phyloP scores from a whole-genome alignment of 2,329 filamentous ascomycete genomes.

The Neofusicoccum cordaticola region DNA sequence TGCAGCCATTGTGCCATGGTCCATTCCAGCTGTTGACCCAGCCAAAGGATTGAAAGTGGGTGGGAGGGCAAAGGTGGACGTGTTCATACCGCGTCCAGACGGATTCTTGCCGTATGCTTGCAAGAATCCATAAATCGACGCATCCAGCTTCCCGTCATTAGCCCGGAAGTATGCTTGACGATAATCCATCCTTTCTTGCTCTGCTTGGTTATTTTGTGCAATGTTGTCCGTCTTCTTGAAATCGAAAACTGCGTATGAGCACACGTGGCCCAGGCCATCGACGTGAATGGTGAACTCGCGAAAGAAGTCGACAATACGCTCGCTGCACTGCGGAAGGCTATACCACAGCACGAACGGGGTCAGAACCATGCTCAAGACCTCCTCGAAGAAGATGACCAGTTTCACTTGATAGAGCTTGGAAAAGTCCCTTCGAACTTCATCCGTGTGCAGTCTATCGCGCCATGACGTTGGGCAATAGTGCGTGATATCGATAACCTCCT shows the following conservation, averaged over 20 bases:
- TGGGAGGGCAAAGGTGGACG: conserved; percentile 7
- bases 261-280: conserved; percentile 92
- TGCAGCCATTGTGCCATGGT: background rate
- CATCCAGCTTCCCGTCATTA: conserved; percentile 98
- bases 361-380: conserved; percentile 86
- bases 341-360: conserved; percentile 87
- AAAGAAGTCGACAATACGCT: conserved; percentile 96
- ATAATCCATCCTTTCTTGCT: conserved; percentile 62
- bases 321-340: conserved; percentile 81
- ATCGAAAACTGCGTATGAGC: conserved; percentile 95
- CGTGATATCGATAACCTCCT: conserved; percentile 86
- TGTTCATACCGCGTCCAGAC: background rate
- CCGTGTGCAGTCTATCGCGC: conserved; percentile 85
- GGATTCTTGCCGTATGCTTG: conserved; percentile 66
- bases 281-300: conserved; percentile 96
- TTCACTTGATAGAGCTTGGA: conserved; percentile 88
- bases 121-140: conserved; percentile 90
- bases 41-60: conserved; percentile 7
- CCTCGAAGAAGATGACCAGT: conserved; percentile 85
- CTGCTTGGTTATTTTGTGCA: conserved; percentile 37
- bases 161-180: conserved; percentile 91
- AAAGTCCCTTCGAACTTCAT: conserved; percentile 90
- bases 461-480: conserved; percentile 89
- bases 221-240: conserved; percentile 76
- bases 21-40: background rate